Evolutionary conservation across 169 alveolate genomes (phyloP), one percentile per base, ranked within the genome.

Genomic region (Neospora caninum): DNA sequence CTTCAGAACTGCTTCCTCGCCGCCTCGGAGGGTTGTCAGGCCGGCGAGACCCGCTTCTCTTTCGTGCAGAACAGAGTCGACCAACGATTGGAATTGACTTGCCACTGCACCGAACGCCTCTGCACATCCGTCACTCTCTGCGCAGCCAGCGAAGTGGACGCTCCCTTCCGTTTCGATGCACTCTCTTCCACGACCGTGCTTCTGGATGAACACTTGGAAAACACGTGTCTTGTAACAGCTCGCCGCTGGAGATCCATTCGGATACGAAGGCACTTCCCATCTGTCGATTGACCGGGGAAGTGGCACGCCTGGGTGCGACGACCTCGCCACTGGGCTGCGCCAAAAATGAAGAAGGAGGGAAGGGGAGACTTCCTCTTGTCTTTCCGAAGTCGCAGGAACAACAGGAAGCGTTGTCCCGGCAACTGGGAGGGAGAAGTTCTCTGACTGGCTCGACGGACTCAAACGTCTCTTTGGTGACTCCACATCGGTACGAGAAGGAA

Each of bases 151-250:
- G 64, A 41, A 82, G 64, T 82, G 89, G 13, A 27, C 39, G 53
- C 43, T 36, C 64, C 89, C 89, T 13, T 82, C 89, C 64, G 20
- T 82, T 43, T 82, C 89, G 20, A 31, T 82, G 64, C 89, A 82
- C 0, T 42, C 64, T 20, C 64, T 13, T 0, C 89, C 89, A 18
- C 89, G 54, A 31, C 89, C 89, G 69, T 42, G n/a, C 67, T 36
- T 22, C 41, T 82, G 89, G 0, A 82, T 42, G 31, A 31, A 82
- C 89, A 82, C 89, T 36, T 42, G 89, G 36, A 82, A 82, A 29
- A 42, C 31, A 38, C 89, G 89, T 7, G 67, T 42, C 64, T 82
- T 38, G 64, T 82, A 82, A 36, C 89, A 82, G 41, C 64, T 39
- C 43, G 69, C 64, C 16, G 89, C 89, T 0, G 89, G 89, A 18